Conservation (phyloP, 768 basidiomycete species). For the Ramaria sp. region DNA sequence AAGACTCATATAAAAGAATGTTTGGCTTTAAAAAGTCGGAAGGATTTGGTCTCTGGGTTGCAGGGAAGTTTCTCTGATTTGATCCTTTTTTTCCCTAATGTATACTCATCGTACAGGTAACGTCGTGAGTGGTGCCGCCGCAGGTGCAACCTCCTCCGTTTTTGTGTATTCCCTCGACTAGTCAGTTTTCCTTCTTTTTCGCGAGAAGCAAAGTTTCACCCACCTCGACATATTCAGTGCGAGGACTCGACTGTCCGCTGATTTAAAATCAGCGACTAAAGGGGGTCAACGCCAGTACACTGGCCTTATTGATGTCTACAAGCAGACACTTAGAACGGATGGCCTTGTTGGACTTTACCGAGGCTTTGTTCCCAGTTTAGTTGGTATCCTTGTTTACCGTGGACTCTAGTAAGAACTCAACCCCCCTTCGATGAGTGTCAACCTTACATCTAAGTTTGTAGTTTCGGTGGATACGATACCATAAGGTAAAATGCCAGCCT, state of each 20-base stretch:
- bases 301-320: slow-evolving; percentile 33
- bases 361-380: slow-evolving; percentile 30
- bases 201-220: not conserved
- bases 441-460: slow-evolving; percentile 8
- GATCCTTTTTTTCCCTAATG: not conserved
- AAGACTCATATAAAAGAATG: slow-evolving; percentile 29
- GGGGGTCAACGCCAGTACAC: slow-evolving; percentile 31
- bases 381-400: slow-evolving; percentile 32
- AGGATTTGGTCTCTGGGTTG: slow-evolving; percentile 26
- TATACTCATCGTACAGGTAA: slow-evolving; percentile 21
- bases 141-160: slow-evolving; percentile 28
- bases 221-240: slow-evolving; percentile 19
- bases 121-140: slow-evolving; percentile 30
- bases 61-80: slow-evolving; percentile 15
- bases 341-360: slow-evolving; percentile 31
- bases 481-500: slow-evolving; percentile 13
- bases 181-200: slow-evolving; percentile 14
- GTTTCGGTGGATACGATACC: slow-evolving; percentile 35
- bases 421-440: not conserved
- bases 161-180: slow-evolving; percentile 39
- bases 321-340: slow-evolving; percentile 29
- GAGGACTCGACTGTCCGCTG: slow-evolving; percentile 30
- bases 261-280: slow-evolving; percentile 24
- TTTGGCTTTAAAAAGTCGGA: slow-evolving; percentile 27
- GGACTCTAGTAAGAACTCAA: slow-evolving; percentile 28